Conservation (phyloP, 176 grass and related monocot genomes). For the Bonia amplexicaulis region DNA sequence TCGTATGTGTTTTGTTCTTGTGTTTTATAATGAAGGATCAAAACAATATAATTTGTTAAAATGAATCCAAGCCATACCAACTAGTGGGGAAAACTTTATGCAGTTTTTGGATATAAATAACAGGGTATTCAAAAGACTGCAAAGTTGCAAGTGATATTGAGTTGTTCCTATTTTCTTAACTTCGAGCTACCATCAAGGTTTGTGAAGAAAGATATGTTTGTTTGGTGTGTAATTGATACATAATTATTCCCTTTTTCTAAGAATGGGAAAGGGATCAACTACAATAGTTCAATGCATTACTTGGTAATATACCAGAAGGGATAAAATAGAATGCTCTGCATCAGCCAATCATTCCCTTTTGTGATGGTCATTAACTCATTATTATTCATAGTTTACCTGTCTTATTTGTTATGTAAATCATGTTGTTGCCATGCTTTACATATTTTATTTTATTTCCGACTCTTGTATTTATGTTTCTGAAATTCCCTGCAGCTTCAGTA, state of each 20-base stretch:
- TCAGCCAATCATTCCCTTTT: not conserved
- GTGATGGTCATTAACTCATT: not conserved
- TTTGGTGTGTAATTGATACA: not conserved
- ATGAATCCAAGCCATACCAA: not conserved
- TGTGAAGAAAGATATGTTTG: not conserved
- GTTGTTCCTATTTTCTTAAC: not conserved
- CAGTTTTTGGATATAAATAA: not conserved
- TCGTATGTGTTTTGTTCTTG: not conserved
- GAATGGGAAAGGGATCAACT: not conserved
- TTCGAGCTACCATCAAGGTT: not conserved
- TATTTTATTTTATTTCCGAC: slow-evolving; percentile 1
- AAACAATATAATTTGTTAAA: not conserved
- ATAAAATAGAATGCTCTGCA: not conserved
- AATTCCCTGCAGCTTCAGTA: slow-evolving; percentile 67
- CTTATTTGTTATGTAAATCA: not conserved
- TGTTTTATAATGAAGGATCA: not conserved
- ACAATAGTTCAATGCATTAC: not conserved
- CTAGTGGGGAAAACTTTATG: not conserved
- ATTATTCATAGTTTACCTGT: not conserved
- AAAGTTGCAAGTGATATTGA: not conserved
- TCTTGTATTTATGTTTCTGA: slow-evolving; percentile 9
- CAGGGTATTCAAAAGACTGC: not conserved
- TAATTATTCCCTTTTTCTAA: not conserved
- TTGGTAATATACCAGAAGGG: not conserved
- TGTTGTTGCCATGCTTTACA: not conserved